Percentiles rank a stretch among this genome's conserved stretches.
phyloP scores from a whole-genome alignment of 139 green algal species.

The Ulvella scutata region DNA sequence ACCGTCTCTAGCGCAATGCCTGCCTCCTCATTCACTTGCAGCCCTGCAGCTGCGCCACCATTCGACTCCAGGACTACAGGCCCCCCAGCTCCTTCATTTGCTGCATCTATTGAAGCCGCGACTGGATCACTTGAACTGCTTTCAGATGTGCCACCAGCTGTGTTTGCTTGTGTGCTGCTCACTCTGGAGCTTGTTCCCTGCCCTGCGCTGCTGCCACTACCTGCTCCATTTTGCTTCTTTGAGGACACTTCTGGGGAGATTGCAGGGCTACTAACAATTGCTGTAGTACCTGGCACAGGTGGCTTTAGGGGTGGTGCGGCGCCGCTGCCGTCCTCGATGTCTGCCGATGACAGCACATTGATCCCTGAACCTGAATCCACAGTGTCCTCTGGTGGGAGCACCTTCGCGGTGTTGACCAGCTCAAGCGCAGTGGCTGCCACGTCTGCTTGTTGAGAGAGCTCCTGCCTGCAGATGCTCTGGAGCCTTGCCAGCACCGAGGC shows the following conservation, averaged over 20 bases:
- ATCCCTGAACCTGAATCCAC: neutral
- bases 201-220: neutral
- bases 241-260: neutral
- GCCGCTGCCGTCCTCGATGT: neutral
- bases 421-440: neutral
- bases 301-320: no score
- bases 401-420: neutral
- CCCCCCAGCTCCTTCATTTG: no score
- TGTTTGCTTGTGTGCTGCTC: no score
- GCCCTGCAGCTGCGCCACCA: no score
- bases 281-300: neutral
- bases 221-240: neutral
- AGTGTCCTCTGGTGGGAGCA: neutral
- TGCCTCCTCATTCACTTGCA: no score
- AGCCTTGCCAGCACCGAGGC: neutral
- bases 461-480: neutral
- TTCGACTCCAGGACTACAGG: no score
- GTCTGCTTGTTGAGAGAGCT: neutral
- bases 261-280: neutral
- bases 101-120: no score
- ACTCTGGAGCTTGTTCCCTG: neutral
- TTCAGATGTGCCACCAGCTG: no score
- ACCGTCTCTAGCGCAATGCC: no score
- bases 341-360: neutral
- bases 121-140: no score